phyloP scores from a whole-genome alignment of 805 yeast species.

The Candida coquimbonensis region DNA sequence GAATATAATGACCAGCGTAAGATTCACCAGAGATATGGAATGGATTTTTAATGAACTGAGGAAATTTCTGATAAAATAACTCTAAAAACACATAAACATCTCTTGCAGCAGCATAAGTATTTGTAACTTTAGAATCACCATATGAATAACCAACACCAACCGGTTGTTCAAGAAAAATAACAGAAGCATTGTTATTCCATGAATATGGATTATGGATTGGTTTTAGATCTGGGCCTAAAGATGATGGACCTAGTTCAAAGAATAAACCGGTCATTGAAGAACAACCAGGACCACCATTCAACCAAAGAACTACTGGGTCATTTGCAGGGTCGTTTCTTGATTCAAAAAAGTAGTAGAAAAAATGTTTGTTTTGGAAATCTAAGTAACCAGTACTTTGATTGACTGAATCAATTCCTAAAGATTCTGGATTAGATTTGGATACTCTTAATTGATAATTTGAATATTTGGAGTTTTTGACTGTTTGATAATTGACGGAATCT shows the following conservation, averaged over 20 bases:
- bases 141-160: slow-evolving; percentile 88
- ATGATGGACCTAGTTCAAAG: slow-evolving; percentile 87
- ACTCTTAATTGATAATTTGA: slow-evolving; percentile 15
- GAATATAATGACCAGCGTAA: slow-evolving; percentile 80
- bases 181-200: slow-evolving; percentile 89
- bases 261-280: slow-evolving; percentile 85
- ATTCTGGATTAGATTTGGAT: slow-evolving; percentile 28
- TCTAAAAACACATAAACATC: slow-evolving; percentile 83
- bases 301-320: slow-evolving; percentile 83
- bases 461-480: slow-evolving; percentile 2
- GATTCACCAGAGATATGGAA: slow-evolving; percentile 85
- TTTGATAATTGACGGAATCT: background rate
- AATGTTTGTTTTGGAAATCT: slow-evolving; percentile 71
- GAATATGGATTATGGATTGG: slow-evolving; percentile 78
- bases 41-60: slow-evolving; percentile 49
- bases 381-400: slow-evolving; percentile 80
- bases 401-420: slow-evolving; percentile 70
- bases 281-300: slow-evolving; percentile 97
- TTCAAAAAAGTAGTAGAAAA: slow-evolving; percentile 86
- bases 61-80: slow-evolving; percentile 78
- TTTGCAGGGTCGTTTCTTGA: slow-evolving; percentile 79
- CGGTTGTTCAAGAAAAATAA: slow-evolving; percentile 90
- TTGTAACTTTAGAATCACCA: slow-evolving; percentile 54
- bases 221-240: slow-evolving; percentile 54
- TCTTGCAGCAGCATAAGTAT: slow-evolving; percentile 75